phyloP scores from a whole-genome alignment of 176 grass and related monocot species.

The Microstegium vimineum region DNA sequence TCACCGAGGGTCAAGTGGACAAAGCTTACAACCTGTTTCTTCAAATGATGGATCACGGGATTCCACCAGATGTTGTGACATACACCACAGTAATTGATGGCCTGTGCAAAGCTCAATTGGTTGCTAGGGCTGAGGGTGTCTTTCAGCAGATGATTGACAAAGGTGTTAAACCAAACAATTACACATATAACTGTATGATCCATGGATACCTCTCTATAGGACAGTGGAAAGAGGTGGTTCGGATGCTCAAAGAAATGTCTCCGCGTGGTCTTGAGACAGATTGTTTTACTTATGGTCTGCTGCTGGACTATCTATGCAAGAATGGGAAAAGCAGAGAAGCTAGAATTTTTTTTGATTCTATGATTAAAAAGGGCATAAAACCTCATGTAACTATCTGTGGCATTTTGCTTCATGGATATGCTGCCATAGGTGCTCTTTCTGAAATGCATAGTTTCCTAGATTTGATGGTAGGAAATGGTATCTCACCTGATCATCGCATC shows the following conservation, averaged over 20 bases:
- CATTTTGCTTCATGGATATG: neutral
- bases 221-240: neutral
- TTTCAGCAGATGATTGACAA: slow-evolving; percentile 9
- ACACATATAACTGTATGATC: neutral
- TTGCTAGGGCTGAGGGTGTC: neutral
- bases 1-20: neutral
- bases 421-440: neutral
- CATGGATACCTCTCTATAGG: neutral
- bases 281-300: neutral
- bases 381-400: neutral
- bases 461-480: neutral
- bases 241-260: slow-evolving; percentile 7
- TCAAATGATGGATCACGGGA: neutral
- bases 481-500: neutral
- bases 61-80: neutral
- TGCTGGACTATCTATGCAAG: slow-evolving; percentile 12
- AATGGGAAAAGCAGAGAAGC: neutral
- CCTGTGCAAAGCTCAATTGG: neutral
- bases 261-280: neutral
- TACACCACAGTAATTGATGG: slow-evolving; percentile 14
- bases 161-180: neutral
- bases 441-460: neutral
- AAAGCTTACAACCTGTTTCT: neutral
- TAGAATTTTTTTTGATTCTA: neutral
- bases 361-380: neutral